Evolutionary conservation across 495 filamentous ascomycete species (phyloP).

Genomic region (Hypoxylon lienhwacheense): DNA sequence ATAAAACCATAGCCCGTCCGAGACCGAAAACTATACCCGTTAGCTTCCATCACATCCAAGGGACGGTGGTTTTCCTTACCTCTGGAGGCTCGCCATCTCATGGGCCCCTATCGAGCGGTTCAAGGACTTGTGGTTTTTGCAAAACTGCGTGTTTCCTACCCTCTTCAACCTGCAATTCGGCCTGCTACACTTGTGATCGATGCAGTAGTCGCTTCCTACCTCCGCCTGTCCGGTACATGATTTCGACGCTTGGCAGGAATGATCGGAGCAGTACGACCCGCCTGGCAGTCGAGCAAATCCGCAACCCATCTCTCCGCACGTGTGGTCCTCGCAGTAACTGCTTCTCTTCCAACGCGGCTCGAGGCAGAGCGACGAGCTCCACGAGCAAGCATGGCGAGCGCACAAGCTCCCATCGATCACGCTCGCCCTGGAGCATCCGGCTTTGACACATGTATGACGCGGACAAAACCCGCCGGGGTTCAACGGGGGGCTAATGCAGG

Average conservation of each 20-base stretch:
- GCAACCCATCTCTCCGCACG: slow-evolving; percentile 33
- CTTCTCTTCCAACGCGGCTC: slow-evolving; percentile 30
- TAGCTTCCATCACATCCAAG: background rate
- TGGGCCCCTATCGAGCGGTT: slow-evolving; percentile 12
- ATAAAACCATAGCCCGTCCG: slow-evolving; percentile 20
- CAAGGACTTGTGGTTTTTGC: slow-evolving; percentile 31
- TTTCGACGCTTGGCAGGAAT: slow-evolving; percentile 28
- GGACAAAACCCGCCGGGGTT: slow-evolving; percentile 19
- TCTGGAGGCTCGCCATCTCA: slow-evolving; percentile 24
- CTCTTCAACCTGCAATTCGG: slow-evolving; percentile 31
- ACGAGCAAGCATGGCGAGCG: slow-evolving; percentile 25
- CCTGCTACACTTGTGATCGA: slow-evolving; percentile 29
- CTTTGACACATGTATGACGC: slow-evolving; percentile 19
- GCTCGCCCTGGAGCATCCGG: slow-evolving; percentile 17
- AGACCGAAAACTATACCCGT: slow-evolving; percentile 23
- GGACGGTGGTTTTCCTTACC: slow-evolving; percentile 9
- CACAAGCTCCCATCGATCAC: slow-evolving; percentile 23
- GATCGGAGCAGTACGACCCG: slow-evolving; percentile 29
- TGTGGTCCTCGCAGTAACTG: slow-evolving; percentile 31
- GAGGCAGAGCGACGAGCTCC: slow-evolving; percentile 22
- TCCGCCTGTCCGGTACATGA: slow-evolving; percentile 30
- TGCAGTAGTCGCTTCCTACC: slow-evolving; percentile 28
- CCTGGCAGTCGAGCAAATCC: slow-evolving; percentile 20
- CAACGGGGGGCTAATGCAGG: slow-evolving; percentile 9
- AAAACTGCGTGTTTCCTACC: slow-evolving; percentile 16